A percentile compares a stretch with the other conserved stretches of the same genome.
Evolutionary conservation across 257 asterid species (phyloP).

Genomic region (Solanum chilense): DNA sequence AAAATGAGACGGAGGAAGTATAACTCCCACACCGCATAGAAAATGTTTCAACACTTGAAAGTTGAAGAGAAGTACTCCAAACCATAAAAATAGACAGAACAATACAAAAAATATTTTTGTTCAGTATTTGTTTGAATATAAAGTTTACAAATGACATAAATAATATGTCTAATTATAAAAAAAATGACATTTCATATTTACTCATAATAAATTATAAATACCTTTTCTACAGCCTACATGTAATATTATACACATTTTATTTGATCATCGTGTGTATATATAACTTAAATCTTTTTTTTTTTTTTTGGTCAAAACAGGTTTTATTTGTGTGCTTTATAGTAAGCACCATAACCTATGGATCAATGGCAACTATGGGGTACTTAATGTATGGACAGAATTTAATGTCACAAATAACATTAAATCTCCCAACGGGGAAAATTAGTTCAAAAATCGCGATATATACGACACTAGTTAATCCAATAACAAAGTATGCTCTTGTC

Average conservation of each 20-base stretch:
- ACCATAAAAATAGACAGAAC: no score
- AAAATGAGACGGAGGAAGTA: no score
- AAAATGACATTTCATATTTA: no score
- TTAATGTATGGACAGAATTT: slow-evolving; percentile 37
- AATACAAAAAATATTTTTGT: no score
- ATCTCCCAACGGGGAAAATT: slow-evolving; percentile 19
- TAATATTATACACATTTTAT: background rate
- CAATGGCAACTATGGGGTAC: slow-evolving; percentile 37
- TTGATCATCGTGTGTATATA: background rate
- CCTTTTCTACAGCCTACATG: background rate
- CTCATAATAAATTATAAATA: background rate
- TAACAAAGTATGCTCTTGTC: background rate
- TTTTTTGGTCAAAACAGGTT: slow-evolving; percentile 18
- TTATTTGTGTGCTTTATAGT: slow-evolving; percentile 24
- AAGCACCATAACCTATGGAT: slow-evolving; percentile 30
- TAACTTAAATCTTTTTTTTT: background rate
- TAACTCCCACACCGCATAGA: accelerated
- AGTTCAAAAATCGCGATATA: slow-evolving; percentile 45
- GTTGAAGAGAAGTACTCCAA: no score
- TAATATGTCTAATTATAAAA: no score
- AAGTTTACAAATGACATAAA: no score
- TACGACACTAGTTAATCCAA: slow-evolving; percentile 27
- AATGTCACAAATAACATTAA: slow-evolving; percentile 17
- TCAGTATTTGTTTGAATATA: no score
- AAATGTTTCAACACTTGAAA: no score